Evolutionary conservation across 2,329 filamentous ascomycete genomes (phyloP).

Genomic region (Tolypocladium capitatum): DNA sequence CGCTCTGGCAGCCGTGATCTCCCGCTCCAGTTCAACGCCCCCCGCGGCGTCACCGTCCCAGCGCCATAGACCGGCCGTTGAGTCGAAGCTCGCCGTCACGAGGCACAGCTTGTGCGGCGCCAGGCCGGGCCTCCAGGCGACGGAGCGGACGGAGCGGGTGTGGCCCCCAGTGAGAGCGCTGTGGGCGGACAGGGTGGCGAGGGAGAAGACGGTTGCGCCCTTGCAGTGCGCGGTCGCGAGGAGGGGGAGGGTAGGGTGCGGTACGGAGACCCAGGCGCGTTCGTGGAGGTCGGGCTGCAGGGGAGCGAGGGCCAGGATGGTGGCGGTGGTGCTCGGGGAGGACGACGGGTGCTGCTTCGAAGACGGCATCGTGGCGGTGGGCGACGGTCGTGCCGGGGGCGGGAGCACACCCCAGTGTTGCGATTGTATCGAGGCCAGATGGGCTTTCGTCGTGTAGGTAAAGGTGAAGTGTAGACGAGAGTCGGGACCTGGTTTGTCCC

Average conservation of each 20-base stretch:
- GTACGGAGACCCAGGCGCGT: conserved; percentile 74
- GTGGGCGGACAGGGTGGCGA: conserved; percentile 66
- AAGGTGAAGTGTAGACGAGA: too few relatives aligned
- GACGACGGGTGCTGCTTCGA: background rate
- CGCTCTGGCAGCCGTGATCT: background rate
- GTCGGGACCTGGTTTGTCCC: background rate
- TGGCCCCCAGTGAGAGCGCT: conserved; percentile 77
- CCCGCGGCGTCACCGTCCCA: conserved; percentile 37
- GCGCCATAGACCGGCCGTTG: conserved; percentile 75
- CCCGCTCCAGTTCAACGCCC: background rate
- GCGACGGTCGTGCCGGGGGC: background rate
- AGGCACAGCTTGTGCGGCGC: conserved; percentile 55
- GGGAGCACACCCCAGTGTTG: background rate
- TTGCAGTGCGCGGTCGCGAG: conserved; percentile 83
- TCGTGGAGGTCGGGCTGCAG: conserved; percentile 46
- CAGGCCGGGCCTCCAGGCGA: conserved; percentile 73
- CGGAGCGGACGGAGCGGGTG: conserved; percentile 73
- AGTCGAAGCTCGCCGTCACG: conserved; percentile 88
- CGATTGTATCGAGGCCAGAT: background rate
- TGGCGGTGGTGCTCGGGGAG: conserved; percentile 3
- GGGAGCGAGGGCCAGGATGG: conserved; percentile 32
- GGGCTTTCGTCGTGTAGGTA: background rate
- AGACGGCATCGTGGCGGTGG: background rate
- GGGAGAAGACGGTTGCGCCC: conserved; percentile 77
- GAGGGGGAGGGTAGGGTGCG: conserved; percentile 77